Percentiles rank a stretch among this genome's conserved stretches.
Conservation (phyloP, 2,329 filamentous ascomycete species). For the Onygenales sp. region DNA sequence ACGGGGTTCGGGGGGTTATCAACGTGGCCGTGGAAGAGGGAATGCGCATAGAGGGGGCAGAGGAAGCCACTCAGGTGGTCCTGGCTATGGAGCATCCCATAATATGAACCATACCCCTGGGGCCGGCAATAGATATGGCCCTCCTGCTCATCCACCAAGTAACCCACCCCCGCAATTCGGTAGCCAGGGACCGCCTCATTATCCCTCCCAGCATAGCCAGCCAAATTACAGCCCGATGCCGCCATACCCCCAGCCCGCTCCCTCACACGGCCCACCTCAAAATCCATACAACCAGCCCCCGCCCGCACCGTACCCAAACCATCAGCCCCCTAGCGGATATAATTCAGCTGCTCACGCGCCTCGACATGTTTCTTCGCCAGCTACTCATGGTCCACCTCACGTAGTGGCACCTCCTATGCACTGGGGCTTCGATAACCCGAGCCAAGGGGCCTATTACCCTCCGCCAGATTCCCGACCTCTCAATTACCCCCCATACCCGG, state of each 20-base stretch:
- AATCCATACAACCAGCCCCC: constrained; percentile 14
- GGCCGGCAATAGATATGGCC: constrained; percentile 8
- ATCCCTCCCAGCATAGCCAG: constrained; percentile 2
- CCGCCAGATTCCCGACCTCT: constrained; percentile 33
- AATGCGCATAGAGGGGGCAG: constrained; percentile 23
- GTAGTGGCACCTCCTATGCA: constrained; percentile 48
- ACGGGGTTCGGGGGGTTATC: constrained; percentile 3
- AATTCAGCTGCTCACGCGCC: constrained; percentile 11
- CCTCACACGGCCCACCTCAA: constrained; percentile 13
- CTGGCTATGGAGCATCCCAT: constrained; percentile 16
- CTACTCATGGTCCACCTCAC: constrained; percentile 21
- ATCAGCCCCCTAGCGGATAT: constrained; percentile 14
- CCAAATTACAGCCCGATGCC: constrained; percentile 1
- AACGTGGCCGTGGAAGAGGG: constrained; percentile 17
- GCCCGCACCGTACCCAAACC: constrained; percentile 13
- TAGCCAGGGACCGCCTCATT: constrained; percentile 11
- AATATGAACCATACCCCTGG: constrained; percentile 14
- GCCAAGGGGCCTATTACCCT: not conserved
- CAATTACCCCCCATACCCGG: constrained; percentile 32
- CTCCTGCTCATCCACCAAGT: constrained; percentile 2
- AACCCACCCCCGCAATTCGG: constrained; percentile 7
- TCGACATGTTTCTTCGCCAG: constrained; percentile 11
- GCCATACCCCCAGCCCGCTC: not conserved
- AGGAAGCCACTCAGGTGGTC: constrained; percentile 17
- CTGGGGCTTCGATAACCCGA: constrained; percentile 41